Conservation (phyloP, 805 yeast species). For the Candida maltosa region DNA sequence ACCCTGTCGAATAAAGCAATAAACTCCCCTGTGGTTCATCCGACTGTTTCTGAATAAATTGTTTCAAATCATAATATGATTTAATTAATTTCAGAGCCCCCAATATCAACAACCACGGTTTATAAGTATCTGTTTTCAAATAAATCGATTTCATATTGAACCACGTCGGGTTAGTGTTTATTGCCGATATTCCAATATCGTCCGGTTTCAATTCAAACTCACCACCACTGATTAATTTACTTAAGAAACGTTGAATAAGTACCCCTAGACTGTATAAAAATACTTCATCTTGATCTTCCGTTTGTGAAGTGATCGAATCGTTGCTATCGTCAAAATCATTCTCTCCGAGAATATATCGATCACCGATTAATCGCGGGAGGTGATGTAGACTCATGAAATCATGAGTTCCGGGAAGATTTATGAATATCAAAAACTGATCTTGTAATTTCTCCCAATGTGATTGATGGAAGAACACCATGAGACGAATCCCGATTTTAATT, state of each 20-base stretch:
- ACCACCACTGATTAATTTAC: constrained; percentile 11
- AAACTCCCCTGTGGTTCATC: constrained; percentile 7
- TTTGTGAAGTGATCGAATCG: constrained; percentile 5
- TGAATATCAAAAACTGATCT: constrained; percentile 43
- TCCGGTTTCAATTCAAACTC: constrained; percentile 4
- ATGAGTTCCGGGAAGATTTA: constrained; percentile 38
- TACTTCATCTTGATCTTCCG: constrained; percentile 3
- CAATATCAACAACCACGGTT: constrained; percentile 39
- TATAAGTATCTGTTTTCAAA: constrained; percentile 14
- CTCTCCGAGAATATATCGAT: constrained; percentile 6
- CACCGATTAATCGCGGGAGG: constrained; percentile 24
- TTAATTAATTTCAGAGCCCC: constrained; percentile 32
- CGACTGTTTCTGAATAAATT: neutral
- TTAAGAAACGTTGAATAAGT: constrained; percentile 20
- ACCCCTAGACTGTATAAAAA: constrained; percentile 17
- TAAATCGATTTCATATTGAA: constrained; percentile 20
- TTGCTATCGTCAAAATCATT: constrained; percentile 1
- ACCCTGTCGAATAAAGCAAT: constrained; percentile 6
- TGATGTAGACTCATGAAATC: constrained; percentile 28
- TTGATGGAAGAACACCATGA: constrained; percentile 30
- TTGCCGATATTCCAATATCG: constrained; percentile 4
- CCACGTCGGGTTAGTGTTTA: constrained; percentile 15
- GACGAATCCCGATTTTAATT: constrained; percentile 34
- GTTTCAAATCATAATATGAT: constrained; percentile 26
- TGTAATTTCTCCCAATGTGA: constrained; percentile 42